Evolutionary conservation across 306 rosid species (phyloP), one percentile per base, ranked within the genome.

Genomic region (Malus asiatica): DNA sequence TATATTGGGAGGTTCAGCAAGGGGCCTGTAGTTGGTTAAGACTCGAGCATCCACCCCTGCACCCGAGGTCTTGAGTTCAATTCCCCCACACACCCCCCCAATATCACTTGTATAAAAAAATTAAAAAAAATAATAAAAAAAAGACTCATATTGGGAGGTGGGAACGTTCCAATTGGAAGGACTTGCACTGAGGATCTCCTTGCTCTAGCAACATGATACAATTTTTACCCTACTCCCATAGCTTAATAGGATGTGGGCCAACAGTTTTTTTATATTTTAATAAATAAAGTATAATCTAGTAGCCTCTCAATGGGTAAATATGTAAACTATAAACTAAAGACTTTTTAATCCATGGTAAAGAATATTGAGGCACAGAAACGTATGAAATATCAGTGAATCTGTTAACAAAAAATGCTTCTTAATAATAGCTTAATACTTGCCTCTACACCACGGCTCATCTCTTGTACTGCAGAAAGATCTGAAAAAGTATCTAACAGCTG

Each of bases 381-480:
- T 30, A 30, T 68, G 15, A 11, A 25, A 11, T 13, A 18, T 12
- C 29, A 48, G 35, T n/a, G 38, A 57, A 67, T 66, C 40, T 68
- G 58, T 25, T 10, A n/a, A 68, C 35, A 3, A 73, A 61, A 67
- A 74, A 67, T 74, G 57, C 51, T 74, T 79, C 32, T 61, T 67
- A 68, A 63, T 70, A 76, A 75, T 64, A 76, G 79, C 63, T 70
- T 27, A 84, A 84, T 55, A 83, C 77, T 87, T 83, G 88, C 99
- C 96, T 96, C 99, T 74, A 92, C 98, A 20, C 90, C 96, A 76
- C 80, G 89, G 73, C 97, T 89, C 96, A 96, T 96, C 86, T 96
- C 97, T 81, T 93, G 99, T 73, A 96, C 88, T 66, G 87, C 96
- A 53, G 94, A 90, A 79, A 96, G 91, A 72, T 89, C 93, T 74